Base-by-base conservation (phyloP, 164 flowering plant species). In the Euptelea pleiosperma region DNA sequence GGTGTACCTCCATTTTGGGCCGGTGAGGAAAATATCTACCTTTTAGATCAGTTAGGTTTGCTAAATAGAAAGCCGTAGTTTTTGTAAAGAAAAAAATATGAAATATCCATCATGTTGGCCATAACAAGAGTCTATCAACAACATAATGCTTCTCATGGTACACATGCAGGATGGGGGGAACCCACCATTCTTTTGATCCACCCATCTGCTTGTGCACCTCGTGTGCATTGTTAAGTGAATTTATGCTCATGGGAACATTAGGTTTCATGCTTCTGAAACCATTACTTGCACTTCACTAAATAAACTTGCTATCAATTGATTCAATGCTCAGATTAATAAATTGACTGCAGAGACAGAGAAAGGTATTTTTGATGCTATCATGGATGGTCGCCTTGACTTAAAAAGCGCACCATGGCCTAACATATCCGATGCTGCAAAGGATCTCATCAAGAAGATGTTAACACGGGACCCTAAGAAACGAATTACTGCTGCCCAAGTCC, bases 1-100 rank as follows among this genome's bases (percentile, higher is more conserved):
- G 97, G 97, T 28, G 75, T 64, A 19, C 96, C 97, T 67, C 98
- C 98, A 28, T 91, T 88, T 69, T 88, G 87, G 89, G 96, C 77
- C 33, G 98, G 96, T 91, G 77, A 50, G 63, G 31, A 52, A 34
- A 50, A 28, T 31, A 19, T 40, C 9, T 22, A 30, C 16, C 21
- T 30, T 52, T n/a, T 33, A 4, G 9, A 53, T 15, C 36, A 60
- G 18, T 35, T 28, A 24, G 10, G 5, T 10, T 49, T 18, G 4
- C 18, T 31, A 44, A 15, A 31, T 14, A 14, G 7, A 19, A 50
- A 26, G 12, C 3, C 3, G 29, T 22, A 39, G 25, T 8, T 25
- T n/a, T 18, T 14, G n/a, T n/a, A n/a, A 24, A 19, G 45, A 10
- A 11, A 45, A 31, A 33, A n/a, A n/a, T n/a, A n/a, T n/a, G n/a